phyloP scores from a whole-genome alignment of 1,284 basidiomycete species.

The Meira nashicola region DNA sequence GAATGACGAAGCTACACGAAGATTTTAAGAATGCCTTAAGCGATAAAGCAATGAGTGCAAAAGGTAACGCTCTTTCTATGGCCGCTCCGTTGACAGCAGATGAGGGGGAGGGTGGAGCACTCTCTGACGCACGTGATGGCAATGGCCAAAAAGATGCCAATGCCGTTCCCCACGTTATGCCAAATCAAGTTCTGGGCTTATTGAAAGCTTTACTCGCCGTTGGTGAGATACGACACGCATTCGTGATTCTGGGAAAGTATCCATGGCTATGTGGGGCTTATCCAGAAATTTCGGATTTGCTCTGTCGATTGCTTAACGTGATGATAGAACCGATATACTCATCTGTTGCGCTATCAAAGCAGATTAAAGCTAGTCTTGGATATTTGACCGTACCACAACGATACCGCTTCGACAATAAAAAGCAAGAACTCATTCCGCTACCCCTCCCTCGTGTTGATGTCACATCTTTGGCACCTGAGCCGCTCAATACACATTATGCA shows the following conservation, averaged over 20 bases:
- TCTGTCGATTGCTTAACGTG: slow-evolving; percentile 44
- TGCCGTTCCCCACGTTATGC: slow-evolving; percentile 56
- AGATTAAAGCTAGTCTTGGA: slow-evolving; percentile 59
- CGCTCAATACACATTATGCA: slow-evolving; percentile 21
- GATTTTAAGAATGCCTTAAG: slow-evolving; percentile 68
- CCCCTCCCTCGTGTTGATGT: slow-evolving; percentile 22
- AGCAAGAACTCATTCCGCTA: slow-evolving; percentile 15
- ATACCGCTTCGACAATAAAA: slow-evolving; percentile 49
- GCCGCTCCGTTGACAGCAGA: slow-evolving; percentile 71
- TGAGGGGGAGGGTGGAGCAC: slow-evolving; percentile 16
- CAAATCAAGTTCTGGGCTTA: slow-evolving; percentile 78
- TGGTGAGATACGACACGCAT: slow-evolving; percentile 72
- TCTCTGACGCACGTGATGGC: slow-evolving; percentile 24
- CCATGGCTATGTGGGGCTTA: slow-evolving; percentile 77
- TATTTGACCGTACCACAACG: slow-evolving; percentile 52
- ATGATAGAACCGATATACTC: slow-evolving; percentile 43
- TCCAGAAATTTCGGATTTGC: slow-evolving; percentile 75
- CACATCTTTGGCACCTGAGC: slow-evolving; percentile 41
- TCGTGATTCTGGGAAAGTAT: slow-evolving; percentile 73
- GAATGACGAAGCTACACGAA: slow-evolving; percentile 57
- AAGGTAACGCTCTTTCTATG: slow-evolving; percentile 72
- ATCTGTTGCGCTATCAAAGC: slow-evolving; percentile 52
- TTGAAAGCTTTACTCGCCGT: slow-evolving; percentile 76
- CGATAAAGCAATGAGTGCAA: slow-evolving; percentile 60
- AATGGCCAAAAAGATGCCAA: slow-evolving; percentile 53